Base-by-base conservation (phyloP, 129 eudicot genomes). In the Tanacetum coccineum region DNA sequence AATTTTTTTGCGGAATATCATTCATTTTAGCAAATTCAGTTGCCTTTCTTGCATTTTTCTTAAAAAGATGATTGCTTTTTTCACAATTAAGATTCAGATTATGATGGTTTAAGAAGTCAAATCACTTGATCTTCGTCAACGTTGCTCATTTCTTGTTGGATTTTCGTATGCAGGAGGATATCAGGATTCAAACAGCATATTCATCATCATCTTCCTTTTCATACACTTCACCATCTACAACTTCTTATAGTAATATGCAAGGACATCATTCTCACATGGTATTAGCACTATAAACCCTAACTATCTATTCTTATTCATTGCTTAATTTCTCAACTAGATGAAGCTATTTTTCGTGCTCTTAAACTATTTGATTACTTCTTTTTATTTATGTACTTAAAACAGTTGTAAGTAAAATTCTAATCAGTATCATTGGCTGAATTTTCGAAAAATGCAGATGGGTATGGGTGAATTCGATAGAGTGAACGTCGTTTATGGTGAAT, bases 201-300 rank as follows among this genome's bases (percentile, higher is more conserved):
- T 78, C 87, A 46, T 63, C 88, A 25, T 67, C 83, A 10, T 59
- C 88, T 19, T 75, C 90, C 10, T 79, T 74, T 53, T 74, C 93
- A 36, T 81, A 81, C 36, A 61, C 80, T 50, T 72, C 87, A 55
- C 74, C 82, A 40, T 75, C 89, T 17, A 78, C 89, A 17, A 30
- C 89, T 68, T 73, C 89, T 53, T 81, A 70, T 67, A 51, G 10
- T 61, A 80, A 81, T 58, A 67, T 83, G n/a, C 87, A 76, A 45
- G 87, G 87, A 61, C 70, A 65, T 67, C 86, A 81, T 68, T 70
- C 59, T 63, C 80, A 78, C 71, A 78, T 86, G 88, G 93, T 66
- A 15, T 67, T 3, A 19, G 7, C 19, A 68, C 19, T 18, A 13
- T 19, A 62, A 71, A 50, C 40, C 62, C 40, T 56, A 74, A 4